These are phyloP conservation scores for Penicillium rolfsii DNA, from an alignment of 2,329 filamentous ascomycete genomes.

Conservation along the genomic window DNA sequence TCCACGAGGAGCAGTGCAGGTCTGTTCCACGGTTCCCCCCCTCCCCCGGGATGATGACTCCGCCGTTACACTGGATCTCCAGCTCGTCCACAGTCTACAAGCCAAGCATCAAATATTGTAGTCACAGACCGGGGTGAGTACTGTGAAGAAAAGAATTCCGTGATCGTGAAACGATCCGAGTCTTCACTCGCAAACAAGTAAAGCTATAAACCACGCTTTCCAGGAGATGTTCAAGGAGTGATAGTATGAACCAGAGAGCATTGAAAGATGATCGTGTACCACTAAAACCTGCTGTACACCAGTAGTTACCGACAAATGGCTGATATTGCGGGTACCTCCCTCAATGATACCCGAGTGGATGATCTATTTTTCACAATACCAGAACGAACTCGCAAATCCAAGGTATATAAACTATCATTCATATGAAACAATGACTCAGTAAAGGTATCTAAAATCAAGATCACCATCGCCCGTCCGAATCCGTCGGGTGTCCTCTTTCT, in stretches of 20 bases:
- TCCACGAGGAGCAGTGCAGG: background rate
- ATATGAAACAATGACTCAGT: constrained; percentile 16
- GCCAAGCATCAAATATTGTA: too few species aligned
- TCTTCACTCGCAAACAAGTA: background rate
- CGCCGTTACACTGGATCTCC: too few species aligned
- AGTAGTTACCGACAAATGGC: too few species aligned
- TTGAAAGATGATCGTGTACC: too few species aligned
- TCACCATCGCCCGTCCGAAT: constrained; percentile 53
- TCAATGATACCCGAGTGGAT: too few species aligned
- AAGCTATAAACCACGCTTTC: too few species aligned
- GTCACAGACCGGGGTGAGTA: background rate
- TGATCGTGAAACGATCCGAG: background rate
- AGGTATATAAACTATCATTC: background rate
- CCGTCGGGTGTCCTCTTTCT: constrained; percentile 50
- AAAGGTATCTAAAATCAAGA: constrained; percentile 55
- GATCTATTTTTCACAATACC: background rate
- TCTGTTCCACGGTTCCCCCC: constrained; percentile 8
- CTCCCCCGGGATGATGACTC: background rate
- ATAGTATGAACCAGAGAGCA: too few species aligned
- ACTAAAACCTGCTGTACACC: too few species aligned
- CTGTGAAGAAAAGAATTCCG: background rate
- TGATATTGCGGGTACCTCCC: too few species aligned
- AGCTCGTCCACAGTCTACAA: too few species aligned
- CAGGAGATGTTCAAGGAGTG: too few species aligned
- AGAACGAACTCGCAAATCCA: background rate